Conservation (phyloP, 805 yeast species). For the Schizosaccharomyces japonicus region DNA sequence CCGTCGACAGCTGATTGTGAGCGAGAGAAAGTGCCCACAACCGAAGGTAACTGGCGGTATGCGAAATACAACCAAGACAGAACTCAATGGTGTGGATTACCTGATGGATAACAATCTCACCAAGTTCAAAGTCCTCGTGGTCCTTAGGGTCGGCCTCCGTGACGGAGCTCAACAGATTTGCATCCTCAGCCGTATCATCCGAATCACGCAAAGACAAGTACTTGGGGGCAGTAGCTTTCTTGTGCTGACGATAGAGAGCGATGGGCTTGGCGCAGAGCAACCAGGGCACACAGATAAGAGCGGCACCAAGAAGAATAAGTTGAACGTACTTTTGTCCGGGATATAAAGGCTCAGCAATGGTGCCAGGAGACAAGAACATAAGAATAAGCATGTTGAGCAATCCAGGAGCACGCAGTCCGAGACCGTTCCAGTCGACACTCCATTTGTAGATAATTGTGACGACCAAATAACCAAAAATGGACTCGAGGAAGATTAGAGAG, state of each 20-base stretch:
- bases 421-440: slow-evolving; percentile 73
- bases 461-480: slow-evolving; percentile 81
- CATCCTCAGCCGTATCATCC: slow-evolving; percentile 17
- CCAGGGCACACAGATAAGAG: slow-evolving; percentile 82
- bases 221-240: slow-evolving; percentile 26
- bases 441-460: slow-evolving; percentile 77
- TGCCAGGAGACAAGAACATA: slow-evolving; percentile 89
- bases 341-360: slow-evolving; percentile 55
- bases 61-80: slow-evolving; percentile 92
- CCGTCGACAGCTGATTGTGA: slow-evolving; percentile 87
- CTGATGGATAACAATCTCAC: slow-evolving; percentile 89
- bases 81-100: slow-evolving; percentile 94
- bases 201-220: slow-evolving; percentile 22
- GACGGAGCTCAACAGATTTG: slow-evolving; percentile 14
- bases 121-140: slow-evolving; percentile 40
- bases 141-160: slow-evolving; percentile 13
- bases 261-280: slow-evolving; percentile 65
- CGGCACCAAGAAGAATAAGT: slow-evolving; percentile 43
- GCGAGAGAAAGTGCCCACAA: slow-evolving; percentile 94
- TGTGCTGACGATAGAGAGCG: slow-evolving; percentile 34
- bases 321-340: slow-evolving; percentile 62
- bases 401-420: slow-evolving; percentile 67
- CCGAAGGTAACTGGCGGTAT: slow-evolving; percentile 88
- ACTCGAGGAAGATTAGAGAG: slow-evolving; percentile 82
- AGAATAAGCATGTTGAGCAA: slow-evolving; percentile 80